These are phyloP conservation scores for Aspergillus latus DNA, from an alignment of 2,329 filamentous ascomycete genomes.

Conservation along the genomic window DNA sequence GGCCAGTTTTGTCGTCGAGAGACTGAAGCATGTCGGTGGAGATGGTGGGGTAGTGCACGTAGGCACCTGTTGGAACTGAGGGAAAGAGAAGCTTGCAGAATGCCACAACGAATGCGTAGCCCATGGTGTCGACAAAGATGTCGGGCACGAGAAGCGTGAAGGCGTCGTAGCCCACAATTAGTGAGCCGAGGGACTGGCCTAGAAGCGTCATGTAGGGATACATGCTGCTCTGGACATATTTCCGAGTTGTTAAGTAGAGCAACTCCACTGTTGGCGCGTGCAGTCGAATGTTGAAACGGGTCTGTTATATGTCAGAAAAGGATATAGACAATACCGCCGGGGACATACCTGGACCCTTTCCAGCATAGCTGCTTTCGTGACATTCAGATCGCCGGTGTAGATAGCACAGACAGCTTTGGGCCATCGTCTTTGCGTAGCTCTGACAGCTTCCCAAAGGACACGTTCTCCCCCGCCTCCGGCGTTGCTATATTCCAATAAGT, in stretches of 20 bases:
- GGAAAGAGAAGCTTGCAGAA: slow-evolving; percentile 81
- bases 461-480: slow-evolving; percentile 93
- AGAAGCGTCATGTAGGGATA: slow-evolving; percentile 92
- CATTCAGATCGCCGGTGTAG: slow-evolving; percentile 93
- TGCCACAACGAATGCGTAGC: slow-evolving; percentile 87
- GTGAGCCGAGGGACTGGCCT: slow-evolving; percentile 87
- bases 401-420: slow-evolving; percentile 86
- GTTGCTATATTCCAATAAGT: slow-evolving; percentile 59
- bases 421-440: slow-evolving; percentile 84
- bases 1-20: slow-evolving; percentile 65
- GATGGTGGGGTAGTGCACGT: slow-evolving; percentile 97
- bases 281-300: slow-evolving; percentile 88
- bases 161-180: slow-evolving; percentile 86
- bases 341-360: slow-evolving; percentile 68
- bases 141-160: slow-evolving; percentile 91
- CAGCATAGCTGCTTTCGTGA: slow-evolving; percentile 76
- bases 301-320: slow-evolving; percentile 45
- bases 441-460: slow-evolving; percentile 93
- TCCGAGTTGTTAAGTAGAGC: slow-evolving; percentile 83
- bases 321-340: background rate
- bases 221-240: slow-evolving; percentile 80
- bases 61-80: slow-evolving; percentile 78
- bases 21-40: slow-evolving; percentile 95
- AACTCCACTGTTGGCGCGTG: slow-evolving; percentile 81
- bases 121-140: slow-evolving; percentile 96